These are phyloP conservation scores for Agaricus bisporus DNA, from an alignment of 768 basidiomycete genomes.

Conservation along the genomic window DNA sequence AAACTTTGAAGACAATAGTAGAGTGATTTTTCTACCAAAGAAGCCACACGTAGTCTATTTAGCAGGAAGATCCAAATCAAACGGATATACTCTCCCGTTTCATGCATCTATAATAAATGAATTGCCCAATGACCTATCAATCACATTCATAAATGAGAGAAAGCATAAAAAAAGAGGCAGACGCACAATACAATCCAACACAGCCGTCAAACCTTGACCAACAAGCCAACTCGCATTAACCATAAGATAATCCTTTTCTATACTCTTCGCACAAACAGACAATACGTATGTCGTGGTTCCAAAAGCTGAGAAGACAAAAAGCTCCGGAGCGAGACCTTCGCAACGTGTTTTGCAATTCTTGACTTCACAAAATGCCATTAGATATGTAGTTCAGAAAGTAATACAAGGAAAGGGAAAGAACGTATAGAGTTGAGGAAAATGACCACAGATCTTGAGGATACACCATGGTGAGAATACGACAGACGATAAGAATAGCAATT, in stretches of 20 bases:
- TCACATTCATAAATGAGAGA: neutral
- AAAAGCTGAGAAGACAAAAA: constrained; percentile 89
- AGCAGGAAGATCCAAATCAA: neutral
- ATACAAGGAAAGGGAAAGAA: constrained; percentile 12
- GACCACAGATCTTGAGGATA: constrained; percentile 48
- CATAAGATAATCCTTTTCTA: constrained; percentile 63
- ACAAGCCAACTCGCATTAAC: constrained; percentile 83
- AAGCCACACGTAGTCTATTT: no score
- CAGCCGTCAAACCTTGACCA: neutral
- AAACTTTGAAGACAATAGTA: no score
- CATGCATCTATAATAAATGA: constrained; percentile 5
- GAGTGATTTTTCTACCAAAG: no score
- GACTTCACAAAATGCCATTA: constrained; percentile 31
- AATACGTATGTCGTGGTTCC: constrained; percentile 79
- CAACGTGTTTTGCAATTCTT: constrained; percentile 88
- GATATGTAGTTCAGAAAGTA: no score
- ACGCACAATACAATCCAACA: constrained; percentile 5
- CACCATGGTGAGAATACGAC: constrained; percentile 15
- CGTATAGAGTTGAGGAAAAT: constrained; percentile 68
- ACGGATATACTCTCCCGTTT: neutral
- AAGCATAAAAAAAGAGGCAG: neutral
- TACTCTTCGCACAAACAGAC: constrained; percentile 76
- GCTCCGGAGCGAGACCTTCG: constrained; percentile 81
- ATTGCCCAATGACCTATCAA: constrained; percentile 4
- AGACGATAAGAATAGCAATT: constrained; percentile 11